Evolutionary conservation across 805 yeast genomes (phyloP).

Genomic region (Candida oleophila): DNA sequence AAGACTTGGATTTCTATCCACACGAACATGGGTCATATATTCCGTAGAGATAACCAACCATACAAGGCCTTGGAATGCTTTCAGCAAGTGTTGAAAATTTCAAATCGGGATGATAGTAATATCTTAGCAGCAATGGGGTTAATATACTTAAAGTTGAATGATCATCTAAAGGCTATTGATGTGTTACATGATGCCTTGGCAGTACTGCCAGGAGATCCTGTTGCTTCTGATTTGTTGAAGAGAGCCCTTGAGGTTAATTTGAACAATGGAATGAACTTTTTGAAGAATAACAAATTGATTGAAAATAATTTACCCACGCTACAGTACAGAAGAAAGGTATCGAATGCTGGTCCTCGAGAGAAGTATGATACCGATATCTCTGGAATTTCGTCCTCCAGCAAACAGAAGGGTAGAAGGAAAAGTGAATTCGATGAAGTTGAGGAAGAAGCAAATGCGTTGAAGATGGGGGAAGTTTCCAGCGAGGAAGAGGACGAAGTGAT

Average conservation of each 20-base stretch:
- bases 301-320: slow-evolving; percentile 24
- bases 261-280: slow-evolving; percentile 20
- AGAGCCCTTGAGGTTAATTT: slow-evolving; percentile 71
- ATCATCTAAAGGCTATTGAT: slow-evolving; percentile 66
- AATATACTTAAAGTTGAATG: slow-evolving; percentile 69
- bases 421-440: background rate
- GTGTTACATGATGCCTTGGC: slow-evolving; percentile 80
- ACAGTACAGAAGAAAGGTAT: slow-evolving; percentile 17
- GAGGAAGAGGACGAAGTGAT: slow-evolving; percentile 54
- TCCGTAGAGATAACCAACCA: slow-evolving; percentile 60
- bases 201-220: slow-evolving; percentile 74
- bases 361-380: background rate
- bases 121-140: slow-evolving; percentile 83
- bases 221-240: slow-evolving; percentile 76
- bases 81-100: slow-evolving; percentile 66
- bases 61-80: slow-evolving; percentile 74
- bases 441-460: slow-evolving; percentile 34
- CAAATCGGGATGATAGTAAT: slow-evolving; percentile 67
- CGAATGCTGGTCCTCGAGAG: background rate
- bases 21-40: slow-evolving; percentile 86
- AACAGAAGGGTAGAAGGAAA: background rate
- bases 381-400: background rate
- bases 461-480: slow-evolving; percentile 47
- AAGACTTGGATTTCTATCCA: slow-evolving; percentile 84
- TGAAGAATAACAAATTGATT: slow-evolving; percentile 19